Percentiles rank a stretch among this genome's conserved stretches.
These are phyloP conservation scores for Penicillium paneum DNA, from an alignment of 2,329 filamentous ascomycete genomes.

Conservation along the genomic window DNA sequence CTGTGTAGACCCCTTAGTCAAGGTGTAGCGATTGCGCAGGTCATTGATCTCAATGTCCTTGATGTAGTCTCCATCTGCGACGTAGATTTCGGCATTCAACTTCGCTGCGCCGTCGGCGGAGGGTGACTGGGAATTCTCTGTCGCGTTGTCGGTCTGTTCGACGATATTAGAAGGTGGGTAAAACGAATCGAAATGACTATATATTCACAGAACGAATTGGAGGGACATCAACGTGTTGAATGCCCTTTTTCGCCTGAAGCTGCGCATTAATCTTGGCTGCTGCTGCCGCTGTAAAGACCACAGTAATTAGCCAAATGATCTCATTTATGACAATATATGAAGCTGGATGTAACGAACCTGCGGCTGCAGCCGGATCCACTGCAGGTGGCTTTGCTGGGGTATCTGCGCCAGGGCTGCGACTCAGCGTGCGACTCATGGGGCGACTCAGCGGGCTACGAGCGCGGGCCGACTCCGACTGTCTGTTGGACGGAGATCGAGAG, in stretches of 20 bases:
- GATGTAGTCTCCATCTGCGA: slow-evolving; percentile 95
- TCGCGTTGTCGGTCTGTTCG: slow-evolving; percentile 48
- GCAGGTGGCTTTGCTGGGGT: slow-evolving; percentile 46
- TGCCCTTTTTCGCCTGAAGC: slow-evolving; percentile 79
- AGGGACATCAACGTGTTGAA: slow-evolving; percentile 86
- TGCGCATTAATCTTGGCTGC: slow-evolving; percentile 84
- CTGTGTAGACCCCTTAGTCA: slow-evolving; percentile 96
- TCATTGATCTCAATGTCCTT: slow-evolving; percentile 99
- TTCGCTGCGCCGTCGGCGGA: slow-evolving; percentile 52
- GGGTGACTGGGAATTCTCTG: slow-evolving; percentile 55
- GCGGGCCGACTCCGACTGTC: slow-evolving; percentile 66
- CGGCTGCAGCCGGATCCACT: slow-evolving; percentile 70
- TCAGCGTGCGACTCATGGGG: slow-evolving; percentile 29
- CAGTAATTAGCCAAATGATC: slow-evolving; percentile 7
- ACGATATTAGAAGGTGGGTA: slow-evolving; percentile 12
- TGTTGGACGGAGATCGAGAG: slow-evolving; percentile 73
- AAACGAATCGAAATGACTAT: neutral
- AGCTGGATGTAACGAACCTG: slow-evolving; percentile 56
- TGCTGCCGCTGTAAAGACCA: slow-evolving; percentile 64
- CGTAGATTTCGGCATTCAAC: slow-evolving; percentile 84
- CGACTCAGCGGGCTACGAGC: slow-evolving; percentile 75
- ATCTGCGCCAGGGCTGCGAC: slow-evolving; percentile 46
- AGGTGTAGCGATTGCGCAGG: slow-evolving; percentile 88
- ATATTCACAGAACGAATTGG: slow-evolving; percentile 63
- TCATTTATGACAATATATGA: neutral